These are phyloP conservation scores for Urochloa ruziziensis DNA, from an alignment of 176 grass and related monocot species.

Conservation along the genomic window DNA sequence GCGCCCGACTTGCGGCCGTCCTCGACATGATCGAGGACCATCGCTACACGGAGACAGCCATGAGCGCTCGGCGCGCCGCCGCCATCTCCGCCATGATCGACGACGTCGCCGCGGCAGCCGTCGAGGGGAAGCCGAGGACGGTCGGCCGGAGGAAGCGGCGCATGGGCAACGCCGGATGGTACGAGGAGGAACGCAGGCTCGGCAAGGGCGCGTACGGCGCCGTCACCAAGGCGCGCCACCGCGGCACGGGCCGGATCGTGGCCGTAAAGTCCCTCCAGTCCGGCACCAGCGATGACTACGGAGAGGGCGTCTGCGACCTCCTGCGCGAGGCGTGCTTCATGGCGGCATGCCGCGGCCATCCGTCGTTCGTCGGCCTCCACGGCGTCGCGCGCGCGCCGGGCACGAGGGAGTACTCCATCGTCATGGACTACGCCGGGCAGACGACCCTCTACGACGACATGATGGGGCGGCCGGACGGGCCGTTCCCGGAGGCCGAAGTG, in stretches of 20 bases:
- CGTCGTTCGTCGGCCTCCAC: neutral
- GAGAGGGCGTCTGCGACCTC: neutral
- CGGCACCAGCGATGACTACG: neutral
- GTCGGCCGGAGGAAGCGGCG: neutral
- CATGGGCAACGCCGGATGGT: neutral
- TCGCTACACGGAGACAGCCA: neutral
- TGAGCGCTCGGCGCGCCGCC: neutral
- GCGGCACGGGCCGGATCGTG: neutral
- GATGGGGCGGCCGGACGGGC: neutral
- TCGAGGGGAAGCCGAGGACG: neutral
- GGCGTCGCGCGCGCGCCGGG: neutral
- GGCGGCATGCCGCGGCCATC: neutral
- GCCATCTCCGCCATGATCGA: constrained; percentile 11
- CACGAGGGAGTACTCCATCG: neutral
- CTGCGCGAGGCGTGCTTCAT: neutral
- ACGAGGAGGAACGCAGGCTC: neutral
- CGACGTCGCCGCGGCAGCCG: neutral
- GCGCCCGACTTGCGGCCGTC: neutral
- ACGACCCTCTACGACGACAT: neutral
- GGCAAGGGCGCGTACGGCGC: neutral
- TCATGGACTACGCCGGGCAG: constrained; percentile 16
- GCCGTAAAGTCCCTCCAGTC: neutral
- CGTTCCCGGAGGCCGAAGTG: constrained; percentile 12
- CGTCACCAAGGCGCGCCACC: neutral
- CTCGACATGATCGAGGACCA: neutral